Evolutionary conservation across 75 land plant genomes (phyloP).

Genomic region (Larix kaempferi): DNA sequence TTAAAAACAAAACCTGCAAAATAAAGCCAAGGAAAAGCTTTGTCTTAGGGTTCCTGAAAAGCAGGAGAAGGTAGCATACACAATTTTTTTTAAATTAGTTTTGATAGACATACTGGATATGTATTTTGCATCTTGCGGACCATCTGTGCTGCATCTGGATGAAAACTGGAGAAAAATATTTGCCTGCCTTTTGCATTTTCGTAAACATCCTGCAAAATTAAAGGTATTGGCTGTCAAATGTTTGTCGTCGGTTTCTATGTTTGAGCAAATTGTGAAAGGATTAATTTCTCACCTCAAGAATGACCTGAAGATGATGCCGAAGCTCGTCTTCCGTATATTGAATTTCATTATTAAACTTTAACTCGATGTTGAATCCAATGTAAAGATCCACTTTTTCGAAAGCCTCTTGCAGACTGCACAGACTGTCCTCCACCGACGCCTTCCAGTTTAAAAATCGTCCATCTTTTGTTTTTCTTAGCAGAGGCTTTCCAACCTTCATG

Average conservation of each 20-base stretch:
- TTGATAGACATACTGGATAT: conserved; percentile 64
- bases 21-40: not conserved
- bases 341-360: conserved; percentile 74
- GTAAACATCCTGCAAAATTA: conserved; percentile 42
- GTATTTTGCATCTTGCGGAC: conserved; percentile 42
- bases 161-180: conserved; percentile 81
- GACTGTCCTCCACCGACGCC: conserved; percentile 62
- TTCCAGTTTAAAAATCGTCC: conserved; percentile 60
- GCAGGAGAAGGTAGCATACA: not conserved
- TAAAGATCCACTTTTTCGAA: conserved; percentile 63
- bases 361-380: conserved; percentile 86
- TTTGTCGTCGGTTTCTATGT: not conserved
- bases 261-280: not conserved
- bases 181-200: conserved; percentile 46
- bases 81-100: not conserved
- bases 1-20: conserved; percentile 78
- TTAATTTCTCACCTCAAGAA: conserved; percentile 42
- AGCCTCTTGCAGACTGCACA: conserved; percentile 76
- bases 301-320: conserved; percentile 34
- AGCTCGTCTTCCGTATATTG: conserved; percentile 48
- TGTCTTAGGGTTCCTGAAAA: conserved; percentile 4
- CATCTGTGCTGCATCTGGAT: conserved; percentile 81
- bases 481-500: conserved; percentile 46
- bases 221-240: not conserved
- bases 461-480: conserved; percentile 57